Evolutionary conservation across 139 green algal species (phyloP), one percentile per base, ranked within the genome.

Genomic region (Chlorella sp.): DNA sequence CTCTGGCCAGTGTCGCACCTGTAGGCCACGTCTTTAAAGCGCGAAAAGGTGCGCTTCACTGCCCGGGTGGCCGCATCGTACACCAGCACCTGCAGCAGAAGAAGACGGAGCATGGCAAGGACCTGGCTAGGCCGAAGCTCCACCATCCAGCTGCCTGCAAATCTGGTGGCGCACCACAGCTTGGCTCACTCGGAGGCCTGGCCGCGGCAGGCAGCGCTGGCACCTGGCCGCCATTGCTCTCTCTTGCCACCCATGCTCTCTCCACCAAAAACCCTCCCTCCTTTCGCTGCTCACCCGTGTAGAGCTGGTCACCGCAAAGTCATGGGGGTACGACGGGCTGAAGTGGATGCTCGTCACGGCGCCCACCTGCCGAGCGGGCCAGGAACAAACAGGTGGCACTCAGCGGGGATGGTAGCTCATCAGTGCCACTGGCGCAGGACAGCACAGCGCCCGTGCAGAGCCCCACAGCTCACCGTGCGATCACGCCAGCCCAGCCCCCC

Each of bases 11-110:
- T n/a, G n/a, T n/a, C n/a, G n/a, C n/a, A n/a, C n/a, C n/a, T 80
- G 82, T 97, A 98, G 11, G 95, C 95, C 5, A 82, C 90, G 77
- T 98, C 94, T 71, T 95, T 92, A 79, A 98, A 98, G 23, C 93
- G 86, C 4, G 74, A 83, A 51, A 98, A 85, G 8, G 87, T 92
- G 40, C 87, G 83, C 27, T 79, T 73, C 5, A 88, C 62, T 12
- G 82, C 51, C 15, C 69, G 65, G 0, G 77, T 90, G 0, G 76
- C 50, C 12, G 82, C 82, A 75, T 94, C 78, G 73, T 95, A 97
- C 8, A 96, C 45, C 0, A 92, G 77, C 35, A 98, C 89, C 84
- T 94, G 87, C 60, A 64, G 65, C 31, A 33, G 36, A 51, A 8
- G 42, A 51, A 12, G 38, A 66, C 40, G 42, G n/a, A n/a, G n/a